These are phyloP conservation scores for Talinum fruticosum DNA, from an alignment of 148 eudicot species.

Conservation along the genomic window DNA sequence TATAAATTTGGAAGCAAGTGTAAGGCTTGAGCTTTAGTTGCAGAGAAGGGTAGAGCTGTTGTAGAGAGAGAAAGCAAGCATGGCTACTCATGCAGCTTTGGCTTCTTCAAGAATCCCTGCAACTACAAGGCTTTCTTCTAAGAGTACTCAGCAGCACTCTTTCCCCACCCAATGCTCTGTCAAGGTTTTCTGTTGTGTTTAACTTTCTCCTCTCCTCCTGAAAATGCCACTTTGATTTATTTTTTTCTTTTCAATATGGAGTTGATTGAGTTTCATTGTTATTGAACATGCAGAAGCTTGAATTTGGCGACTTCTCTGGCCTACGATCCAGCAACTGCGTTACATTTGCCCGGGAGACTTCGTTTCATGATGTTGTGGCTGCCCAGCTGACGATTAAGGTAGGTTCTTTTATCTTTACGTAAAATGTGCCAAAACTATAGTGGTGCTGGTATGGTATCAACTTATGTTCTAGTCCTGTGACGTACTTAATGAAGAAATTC, in stretches of 20 bases:
- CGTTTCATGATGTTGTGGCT: conserved; percentile 68
- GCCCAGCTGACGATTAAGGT: conserved; percentile 74
- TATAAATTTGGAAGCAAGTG: conserved; percentile 8
- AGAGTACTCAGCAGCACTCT: conserved; percentile 53
- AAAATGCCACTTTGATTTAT: background rate
- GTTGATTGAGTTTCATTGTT: conserved; percentile 4
- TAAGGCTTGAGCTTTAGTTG: conserved; percentile 25
- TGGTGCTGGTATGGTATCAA: no score
- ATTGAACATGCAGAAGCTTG: conserved; percentile 53
- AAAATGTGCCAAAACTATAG: background rate
- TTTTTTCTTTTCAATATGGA: background rate
- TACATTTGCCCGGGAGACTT: conserved; percentile 48
- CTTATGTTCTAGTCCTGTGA: no score
- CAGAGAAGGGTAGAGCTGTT: conserved; percentile 15
- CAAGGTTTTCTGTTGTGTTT: conserved; percentile 42
- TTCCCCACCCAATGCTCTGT: conserved; percentile 69
- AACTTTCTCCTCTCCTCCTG: background rate
- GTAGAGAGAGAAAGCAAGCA: conserved; percentile 6
- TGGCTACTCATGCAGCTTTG: conserved; percentile 91
- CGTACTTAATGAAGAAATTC: no score
- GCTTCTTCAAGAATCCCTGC: conserved; percentile 80
- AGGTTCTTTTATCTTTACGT: background rate
- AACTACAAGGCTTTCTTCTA: conserved; percentile 56
- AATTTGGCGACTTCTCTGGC: conserved; percentile 78
- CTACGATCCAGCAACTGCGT: conserved; percentile 61